Base-by-base conservation (phyloP, 441 rosid species). In the Biscutella laevigata region DNA sequence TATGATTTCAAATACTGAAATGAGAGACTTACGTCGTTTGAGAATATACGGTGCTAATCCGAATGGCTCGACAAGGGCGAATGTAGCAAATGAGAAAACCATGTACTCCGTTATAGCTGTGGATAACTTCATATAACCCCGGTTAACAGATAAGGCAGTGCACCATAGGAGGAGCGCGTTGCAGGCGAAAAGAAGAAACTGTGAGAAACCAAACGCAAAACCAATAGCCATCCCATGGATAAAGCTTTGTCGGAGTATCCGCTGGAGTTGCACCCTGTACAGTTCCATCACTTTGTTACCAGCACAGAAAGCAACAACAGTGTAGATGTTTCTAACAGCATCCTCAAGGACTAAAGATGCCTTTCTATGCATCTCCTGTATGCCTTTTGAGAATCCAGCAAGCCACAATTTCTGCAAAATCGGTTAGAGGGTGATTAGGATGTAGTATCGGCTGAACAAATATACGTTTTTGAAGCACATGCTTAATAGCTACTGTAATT, bases 231-330 rank as follows among this genome's bases (percentile, higher is more conserved):
- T 76, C 52, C 99, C 99, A 36, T 88, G 99, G 29, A 86, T 43
- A 61, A 79, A 78, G 70, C 99, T 88, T 83, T 88, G 78, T 49
- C 61, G 73, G 65, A 88, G 80, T 69, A 88, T 88, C 72, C 71
- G 78, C 72, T 75, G 71, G 59, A 92, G 82, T 61, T 92, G 99
- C 67, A 79, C 61, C 54, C 84, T 72, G 58, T 92, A 92, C 59
- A 92, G 92, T 75, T 92, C 99, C 99, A 92, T 92, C 48, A 92
- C 99, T 76, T 92, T 88, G 80, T 81, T 86, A 61, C 97, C 97
- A 57, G 97, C 97, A 72, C 97, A 92, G 71, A 88, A 92, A 63
- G 99, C 95, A 49, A 92, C 99, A n/a, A 92, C 99, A 9, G 99
- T 92, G 69, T 92, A 92, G 35, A 92, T 92, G 76, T 92, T 92